These are phyloP conservation scores for Lachnellula subtilissima DNA, from an alignment of 2,329 filamentous ascomycete species.

Conservation along the genomic window DNA sequence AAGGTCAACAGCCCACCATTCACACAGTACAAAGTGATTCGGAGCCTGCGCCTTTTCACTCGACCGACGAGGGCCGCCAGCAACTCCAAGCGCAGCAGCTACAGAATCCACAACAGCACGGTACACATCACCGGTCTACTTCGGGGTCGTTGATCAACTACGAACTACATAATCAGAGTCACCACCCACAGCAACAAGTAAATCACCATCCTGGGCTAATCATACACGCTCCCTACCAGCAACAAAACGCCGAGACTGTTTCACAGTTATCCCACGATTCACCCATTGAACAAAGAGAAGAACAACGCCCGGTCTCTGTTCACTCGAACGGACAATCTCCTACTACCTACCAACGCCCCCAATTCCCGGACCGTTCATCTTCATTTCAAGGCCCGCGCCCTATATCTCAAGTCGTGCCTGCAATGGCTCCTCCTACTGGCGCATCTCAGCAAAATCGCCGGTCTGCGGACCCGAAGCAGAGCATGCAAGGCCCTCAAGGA, in stretches of 20 bases:
- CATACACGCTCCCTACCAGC: conserved; percentile 33
- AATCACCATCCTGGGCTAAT: conserved; percentile 32
- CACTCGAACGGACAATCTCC: conserved; percentile 29
- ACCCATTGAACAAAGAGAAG: conserved; percentile 34
- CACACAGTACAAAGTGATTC: conserved; percentile 23
- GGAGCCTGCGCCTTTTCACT: conserved; percentile 15
- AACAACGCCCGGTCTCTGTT: conserved; percentile 27
- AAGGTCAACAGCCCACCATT: conserved; percentile 25
- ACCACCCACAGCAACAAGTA: conserved; percentile 29
- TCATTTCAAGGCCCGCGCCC: conserved; percentile 24
- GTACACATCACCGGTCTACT: conserved; percentile 25
- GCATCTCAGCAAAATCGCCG: conserved; percentile 26
- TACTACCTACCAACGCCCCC: conserved; percentile 15
- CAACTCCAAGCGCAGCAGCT: conserved; percentile 21
- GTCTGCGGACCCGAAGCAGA: conserved; percentile 27
- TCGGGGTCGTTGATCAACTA: conserved; percentile 25
- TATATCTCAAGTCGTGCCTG: conserved; percentile 20
- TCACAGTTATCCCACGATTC: conserved; percentile 62
- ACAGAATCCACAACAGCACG: conserved; percentile 14
- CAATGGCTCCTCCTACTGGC: conserved; percentile 26
- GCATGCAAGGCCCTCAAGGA: conserved; percentile 17
- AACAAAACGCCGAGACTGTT: conserved; percentile 52
- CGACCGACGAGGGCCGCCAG: conserved; percentile 32
- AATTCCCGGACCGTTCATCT: conserved; percentile 25
- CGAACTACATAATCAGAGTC: conserved; percentile 18